A percentile compares a stretch with the other conserved stretches of the same genome.
Evolutionary conservation across 345 rosid species (phyloP).

Genomic region (Durio zibethinus): DNA sequence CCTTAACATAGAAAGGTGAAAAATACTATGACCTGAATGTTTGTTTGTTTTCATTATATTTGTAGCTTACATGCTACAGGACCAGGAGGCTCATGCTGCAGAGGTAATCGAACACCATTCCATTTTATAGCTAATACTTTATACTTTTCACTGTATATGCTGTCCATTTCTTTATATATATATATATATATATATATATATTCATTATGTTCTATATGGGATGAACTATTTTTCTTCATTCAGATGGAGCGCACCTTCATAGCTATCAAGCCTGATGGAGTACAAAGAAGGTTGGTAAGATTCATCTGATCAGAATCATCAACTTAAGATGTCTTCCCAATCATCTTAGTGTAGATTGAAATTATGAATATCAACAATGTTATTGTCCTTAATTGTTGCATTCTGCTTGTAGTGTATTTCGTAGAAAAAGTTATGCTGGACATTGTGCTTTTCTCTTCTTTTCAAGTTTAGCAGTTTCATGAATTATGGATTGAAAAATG

Average conservation of each 20-base stretch:
- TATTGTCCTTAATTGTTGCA: background rate
- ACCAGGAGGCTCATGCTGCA: conserved; percentile 85
- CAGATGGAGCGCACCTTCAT: conserved; percentile 95
- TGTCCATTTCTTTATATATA: background rate
- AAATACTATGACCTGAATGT: background rate
- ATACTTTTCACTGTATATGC: background rate
- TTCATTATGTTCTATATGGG: background rate
- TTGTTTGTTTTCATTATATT: conserved; percentile 13
- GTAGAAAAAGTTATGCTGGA: background rate
- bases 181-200: too few relatives aligned
- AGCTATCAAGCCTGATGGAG: conserved; percentile 99
- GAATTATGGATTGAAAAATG: background rate
- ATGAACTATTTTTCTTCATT: background rate
- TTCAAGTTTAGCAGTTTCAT: background rate
- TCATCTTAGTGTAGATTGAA: background rate
- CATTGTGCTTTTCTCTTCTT: background rate
- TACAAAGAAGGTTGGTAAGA: conserved; percentile 92
- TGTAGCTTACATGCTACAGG: conserved; percentile 80
- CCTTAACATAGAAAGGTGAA: background rate
- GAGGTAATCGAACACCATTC: conserved; percentile 47
- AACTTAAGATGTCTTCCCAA: background rate
- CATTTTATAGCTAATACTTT: background rate
- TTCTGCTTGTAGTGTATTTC: background rate
- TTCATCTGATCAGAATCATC: background rate
- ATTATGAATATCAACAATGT: conserved; percentile 8